phyloP scores from a whole-genome alignment of 495 filamentous ascomycete species.

The Talaromyces ruber region DNA sequence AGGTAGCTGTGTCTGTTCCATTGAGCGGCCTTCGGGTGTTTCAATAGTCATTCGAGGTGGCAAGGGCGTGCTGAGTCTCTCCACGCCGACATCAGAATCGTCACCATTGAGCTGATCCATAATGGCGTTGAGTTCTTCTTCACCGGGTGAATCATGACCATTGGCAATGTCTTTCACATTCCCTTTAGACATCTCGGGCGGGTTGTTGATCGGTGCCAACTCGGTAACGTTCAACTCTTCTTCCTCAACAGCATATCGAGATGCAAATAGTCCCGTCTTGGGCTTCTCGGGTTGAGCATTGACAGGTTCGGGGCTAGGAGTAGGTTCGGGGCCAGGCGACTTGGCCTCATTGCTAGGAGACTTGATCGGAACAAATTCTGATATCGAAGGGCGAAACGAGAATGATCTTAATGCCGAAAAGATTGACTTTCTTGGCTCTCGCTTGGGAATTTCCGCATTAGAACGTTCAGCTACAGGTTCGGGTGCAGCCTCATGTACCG shows the following conservation, averaged over 20 bases:
- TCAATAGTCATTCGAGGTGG: conserved; percentile 28
- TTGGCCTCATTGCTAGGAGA: conserved; percentile 14
- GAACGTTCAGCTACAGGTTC: conserved; percentile 16
- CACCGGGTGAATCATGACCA: conserved; percentile 43
- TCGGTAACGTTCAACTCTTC: conserved; percentile 13
- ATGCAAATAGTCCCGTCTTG: conserved; percentile 26
- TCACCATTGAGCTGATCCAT: conserved; percentile 73
- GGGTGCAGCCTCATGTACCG: background rate
- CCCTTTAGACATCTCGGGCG: conserved; percentile 7
- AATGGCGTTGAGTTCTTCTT: conserved; percentile 75
- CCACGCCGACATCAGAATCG: conserved; percentile 64
- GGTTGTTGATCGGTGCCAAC: conserved; percentile 7
- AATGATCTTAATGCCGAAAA: conserved; percentile 64
- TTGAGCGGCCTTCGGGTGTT: conserved; percentile 38
- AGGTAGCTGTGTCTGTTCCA: conserved; percentile 46
- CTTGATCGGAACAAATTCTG: conserved; percentile 30
- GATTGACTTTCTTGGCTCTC: conserved; percentile 14
- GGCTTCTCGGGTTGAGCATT: conserved; percentile 15
- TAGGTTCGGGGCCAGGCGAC: conserved; percentile 28
- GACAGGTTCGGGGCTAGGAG: conserved; percentile 13
- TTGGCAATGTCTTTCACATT: conserved; percentile 8
- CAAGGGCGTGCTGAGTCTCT: conserved; percentile 44
- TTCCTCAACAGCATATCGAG: conserved; percentile 24
- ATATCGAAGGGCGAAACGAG: conserved; percentile 45
- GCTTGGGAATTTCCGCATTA: conserved; percentile 13